Base-by-base conservation (phyloP, 2,329 filamentous ascomycete species). In the Magnaporthiopsis incrustans region DNA sequence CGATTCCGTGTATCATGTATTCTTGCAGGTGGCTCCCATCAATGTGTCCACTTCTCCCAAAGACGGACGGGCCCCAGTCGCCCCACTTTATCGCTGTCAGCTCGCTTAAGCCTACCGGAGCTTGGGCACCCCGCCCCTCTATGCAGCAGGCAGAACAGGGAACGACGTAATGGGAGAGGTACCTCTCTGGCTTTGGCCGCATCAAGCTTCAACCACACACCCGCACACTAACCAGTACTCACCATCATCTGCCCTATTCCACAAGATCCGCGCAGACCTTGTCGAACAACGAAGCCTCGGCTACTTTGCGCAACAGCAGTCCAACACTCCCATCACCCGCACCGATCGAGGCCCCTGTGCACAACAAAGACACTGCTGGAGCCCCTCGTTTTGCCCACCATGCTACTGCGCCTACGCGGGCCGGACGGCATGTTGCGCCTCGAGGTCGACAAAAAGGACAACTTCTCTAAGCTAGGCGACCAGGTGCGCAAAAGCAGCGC, bases 371-470 rank as follows among this genome's bases (percentile, higher is more conserved):
- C 44, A 22, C 22, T n/a, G 44, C 44, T 53, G 22, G 44, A 11
- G 8, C 44, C 44, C 18, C 57, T 27, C 35, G 32, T 59, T 26
- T 65, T 59, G 69, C 73, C 57, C 73, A 78, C 73, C 68, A 97
- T 97, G 87, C 83, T 97, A 72, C 81, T 97, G 64, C 87, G 93
- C 76, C 90, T 97, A 70, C 89, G 93, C 71, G 92, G 92, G 74
- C 92, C 91, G 68, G 92, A 97, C 79, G 95, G 95, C 79, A 95
- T 95, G 82, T 89, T 93, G 77, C 89, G 95, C 70, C 81, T 98
- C 71, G 90, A 83, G 62, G 85, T 96, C 69, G 88, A 93, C 70
- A 85, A 88, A 62, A 82, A 84, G 57, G 87, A 90, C 67, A 87
- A 88, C 0, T 97, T 98, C 74, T 80, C 78, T 57, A 78, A 85